Evolutionary conservation across 1,284 basidiomycete species (phyloP), one percentile per base, ranked within the genome.

Genomic region (Leccinum pachyderme): DNA sequence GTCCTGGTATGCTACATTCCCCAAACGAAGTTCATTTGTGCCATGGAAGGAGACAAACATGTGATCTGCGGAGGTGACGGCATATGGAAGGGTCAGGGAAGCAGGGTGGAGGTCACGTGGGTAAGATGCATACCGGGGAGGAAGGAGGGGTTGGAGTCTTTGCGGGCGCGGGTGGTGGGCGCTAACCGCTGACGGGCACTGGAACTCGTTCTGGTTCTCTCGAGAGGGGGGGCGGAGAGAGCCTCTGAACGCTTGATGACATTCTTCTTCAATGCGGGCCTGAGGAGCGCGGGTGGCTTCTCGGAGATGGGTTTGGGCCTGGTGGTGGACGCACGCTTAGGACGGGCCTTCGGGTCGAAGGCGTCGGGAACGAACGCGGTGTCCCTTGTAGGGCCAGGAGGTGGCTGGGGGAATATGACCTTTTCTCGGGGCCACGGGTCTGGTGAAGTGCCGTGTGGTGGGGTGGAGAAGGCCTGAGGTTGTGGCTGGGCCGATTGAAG

Each of bases 251-350:
- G 69, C 47, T 60, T 62, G 48, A 60, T 13, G 4, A 37, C 54
- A 52, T 60, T 69, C 59, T 78, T 83, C 69, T 83, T 88, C 67
- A 89, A 68, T 0, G 83, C 84, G 29, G 86, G 81, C 70, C 78
- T 86, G 47, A 82, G 72, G 3, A 75, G 74, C 0, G 67, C 64
- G 18, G 37, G 18, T 4, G 11, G 37, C 35, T 66, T 72, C 53
- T 73, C 70, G 2, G 64, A 57, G 27, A 60, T 8, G n/a, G 53
- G 57, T 32, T 53, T 58, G 24, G 61, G 52, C 35, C 52, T 63
- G 49, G 51, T 28, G 32, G 53, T 41, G 37, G 37, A 18, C 39
- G 54, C 52, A n/a, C 68, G 71, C 51, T 69, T 71, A 45, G 47
- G 37, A 35, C 60, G 69, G 12, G 65, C n/a, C 15, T 59, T 64